A percentile compares a stretch with the other conserved stretches of the same genome.
These are phyloP conservation scores for Plantago coronopus DNA, from an alignment of 305 asterid genomes.

Conservation along the genomic window DNA sequence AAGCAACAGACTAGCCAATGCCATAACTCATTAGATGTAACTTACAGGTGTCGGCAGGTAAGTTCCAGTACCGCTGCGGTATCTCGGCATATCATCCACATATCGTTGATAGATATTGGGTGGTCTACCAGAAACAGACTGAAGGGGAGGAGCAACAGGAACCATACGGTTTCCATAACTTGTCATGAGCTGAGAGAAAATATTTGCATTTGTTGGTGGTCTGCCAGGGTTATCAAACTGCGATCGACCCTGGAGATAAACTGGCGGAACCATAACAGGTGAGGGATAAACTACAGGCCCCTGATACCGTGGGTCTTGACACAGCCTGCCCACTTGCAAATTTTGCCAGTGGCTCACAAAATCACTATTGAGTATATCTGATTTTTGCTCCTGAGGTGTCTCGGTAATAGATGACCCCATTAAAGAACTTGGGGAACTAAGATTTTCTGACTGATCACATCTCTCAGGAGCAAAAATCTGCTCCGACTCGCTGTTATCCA, in stretches of 20 bases:
- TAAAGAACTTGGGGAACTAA: conserved; percentile 40
- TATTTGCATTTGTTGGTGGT: conserved; percentile 58
- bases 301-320: conserved; percentile 63
- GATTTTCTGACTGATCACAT: conserved; percentile 50
- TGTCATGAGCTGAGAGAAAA: conserved; percentile 63
- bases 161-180: conserved; percentile 61
- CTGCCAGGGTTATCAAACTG: conserved; percentile 87
- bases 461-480: conserved; percentile 48
- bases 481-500: conserved; percentile 43
- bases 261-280: conserved; percentile 84
- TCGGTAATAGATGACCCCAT: conserved; percentile 44
- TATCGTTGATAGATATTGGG: conserved; percentile 59
- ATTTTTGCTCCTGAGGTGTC: conserved; percentile 48
- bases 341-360: conserved; percentile 91
- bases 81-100: conserved; percentile 78
- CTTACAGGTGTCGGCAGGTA: conserved; percentile 98
- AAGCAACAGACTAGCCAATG: conserved; percentile 9
- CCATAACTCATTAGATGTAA: conserved; percentile 21
- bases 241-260: conserved; percentile 66
- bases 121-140: conserved; percentile 62
- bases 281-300: conserved; percentile 67
- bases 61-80: conserved; percentile 93
- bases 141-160: conserved; percentile 60
- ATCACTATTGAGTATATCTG: conserved; percentile 88
- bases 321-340: conserved; percentile 78